Percentiles rank a stretch among this genome's conserved stretches.
phyloP scores from a whole-genome alignment of 306 rosid genomes.

The Potentilla sterilis region DNA sequence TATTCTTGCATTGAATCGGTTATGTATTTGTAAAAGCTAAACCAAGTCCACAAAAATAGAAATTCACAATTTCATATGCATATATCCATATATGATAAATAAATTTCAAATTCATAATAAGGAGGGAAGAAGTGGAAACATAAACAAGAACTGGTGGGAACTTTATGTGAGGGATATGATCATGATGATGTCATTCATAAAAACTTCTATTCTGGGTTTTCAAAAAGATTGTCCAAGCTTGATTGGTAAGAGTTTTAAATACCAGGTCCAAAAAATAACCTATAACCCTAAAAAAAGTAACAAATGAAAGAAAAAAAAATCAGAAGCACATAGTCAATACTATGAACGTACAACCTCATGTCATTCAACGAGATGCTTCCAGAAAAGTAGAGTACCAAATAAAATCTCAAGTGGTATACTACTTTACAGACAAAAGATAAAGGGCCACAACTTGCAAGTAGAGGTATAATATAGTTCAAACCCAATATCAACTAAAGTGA shows the following conservation, averaged over 20 bases:
- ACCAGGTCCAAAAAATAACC: neutral
- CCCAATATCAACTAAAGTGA: neutral
- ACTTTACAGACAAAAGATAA: neutral
- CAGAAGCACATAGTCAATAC: neutral
- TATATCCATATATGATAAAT: neutral
- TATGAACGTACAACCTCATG: neutral
- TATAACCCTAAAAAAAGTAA: neutral
- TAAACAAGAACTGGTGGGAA: neutral
- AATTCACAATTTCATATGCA: neutral
- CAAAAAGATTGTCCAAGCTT: neutral
- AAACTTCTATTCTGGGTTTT: neutral
- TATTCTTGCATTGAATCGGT: neutral
- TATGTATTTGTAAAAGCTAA: neutral
- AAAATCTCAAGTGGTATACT: neutral
- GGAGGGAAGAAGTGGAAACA: neutral
- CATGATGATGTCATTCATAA: neutral
- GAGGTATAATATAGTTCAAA: neutral
- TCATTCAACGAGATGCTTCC: neutral
- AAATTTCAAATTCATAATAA: neutral
- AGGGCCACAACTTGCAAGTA: neutral
- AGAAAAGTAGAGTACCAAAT: neutral
- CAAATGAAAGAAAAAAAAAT: neutral
- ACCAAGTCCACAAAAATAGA: neutral
- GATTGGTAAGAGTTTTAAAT: neutral
- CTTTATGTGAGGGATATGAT: neutral